Conservation (phyloP, 2,329 filamentous ascomycete species). For the Albifimbria verrucaria region DNA sequence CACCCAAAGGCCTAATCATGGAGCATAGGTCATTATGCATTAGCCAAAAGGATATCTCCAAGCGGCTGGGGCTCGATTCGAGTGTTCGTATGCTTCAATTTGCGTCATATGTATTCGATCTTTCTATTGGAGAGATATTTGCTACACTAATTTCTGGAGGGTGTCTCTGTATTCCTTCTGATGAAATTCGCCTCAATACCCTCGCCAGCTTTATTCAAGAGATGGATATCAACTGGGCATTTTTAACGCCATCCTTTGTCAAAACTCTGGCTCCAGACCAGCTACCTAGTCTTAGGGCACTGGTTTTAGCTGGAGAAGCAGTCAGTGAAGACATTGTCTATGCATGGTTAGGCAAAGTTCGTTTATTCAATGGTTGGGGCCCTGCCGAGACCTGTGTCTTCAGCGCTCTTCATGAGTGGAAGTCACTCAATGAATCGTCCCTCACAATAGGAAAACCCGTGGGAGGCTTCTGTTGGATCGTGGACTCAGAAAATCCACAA, state of each 20-base stretch:
- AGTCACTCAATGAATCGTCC: neutral
- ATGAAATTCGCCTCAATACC: neutral
- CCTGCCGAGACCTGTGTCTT: conserved; percentile 16
- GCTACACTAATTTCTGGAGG: conserved; percentile 10
- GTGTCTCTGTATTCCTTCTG: conserved; percentile 16
- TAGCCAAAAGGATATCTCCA: conserved; percentile 5
- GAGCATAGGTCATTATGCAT: conserved; percentile 11
- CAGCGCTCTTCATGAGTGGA: conserved; percentile 1
- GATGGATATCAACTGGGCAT: neutral
- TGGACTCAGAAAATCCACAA: conserved; percentile 12
- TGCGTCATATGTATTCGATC: conserved; percentile 18
- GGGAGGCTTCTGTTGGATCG: conserved; percentile 10
- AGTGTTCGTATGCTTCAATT: conserved; percentile 15
- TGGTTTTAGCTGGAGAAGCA: neutral
- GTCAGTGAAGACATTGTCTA: neutral
- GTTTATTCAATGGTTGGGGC: conserved; percentile 17
- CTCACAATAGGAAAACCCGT: neutral
- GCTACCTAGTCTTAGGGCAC: neutral
- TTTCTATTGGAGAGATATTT: conserved; percentile 15
- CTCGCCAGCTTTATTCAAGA: conserved; percentile 11
- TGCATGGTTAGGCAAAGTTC: too few species aligned
- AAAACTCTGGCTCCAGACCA: neutral
- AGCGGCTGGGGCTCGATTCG: conserved; percentile 4
- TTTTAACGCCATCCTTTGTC: neutral
- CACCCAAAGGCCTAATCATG: conserved; percentile 43